phyloP scores from a whole-genome alignment of 441 rosid genomes.

The Pelargonium australe region DNA sequence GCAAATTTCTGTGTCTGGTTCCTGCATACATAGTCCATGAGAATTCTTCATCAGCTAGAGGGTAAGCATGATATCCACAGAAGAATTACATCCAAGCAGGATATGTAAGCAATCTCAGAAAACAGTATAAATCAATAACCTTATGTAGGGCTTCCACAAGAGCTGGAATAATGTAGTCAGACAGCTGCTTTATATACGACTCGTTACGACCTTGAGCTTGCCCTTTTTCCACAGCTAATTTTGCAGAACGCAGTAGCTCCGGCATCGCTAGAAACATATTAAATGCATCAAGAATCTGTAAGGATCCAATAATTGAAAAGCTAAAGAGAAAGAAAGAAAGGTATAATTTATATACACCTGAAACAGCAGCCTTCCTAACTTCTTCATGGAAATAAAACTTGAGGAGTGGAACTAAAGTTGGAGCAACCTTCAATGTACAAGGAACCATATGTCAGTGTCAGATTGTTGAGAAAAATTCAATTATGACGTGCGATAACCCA shows the following conservation, averaged over 20 bases:
- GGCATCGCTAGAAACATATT: constrained; percentile 73
- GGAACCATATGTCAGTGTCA: constrained; percentile 12
- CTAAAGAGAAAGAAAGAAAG: not conserved
- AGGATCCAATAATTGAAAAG: not conserved
- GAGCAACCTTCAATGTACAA: constrained; percentile 66
- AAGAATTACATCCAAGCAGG: constrained; percentile 9
- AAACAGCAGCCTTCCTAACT: constrained; percentile 99
- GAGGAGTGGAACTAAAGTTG: constrained; percentile 86
- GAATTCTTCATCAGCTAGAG: constrained; percentile 10
- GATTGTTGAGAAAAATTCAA: constrained; percentile 14
- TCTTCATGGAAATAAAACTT: constrained; percentile 99
- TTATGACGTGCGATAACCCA: constrained; percentile 23
- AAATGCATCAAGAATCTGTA: not conserved
- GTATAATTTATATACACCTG: constrained; percentile 45
- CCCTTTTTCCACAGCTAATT: constrained; percentile 93
- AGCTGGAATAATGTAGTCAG: constrained; percentile 87
- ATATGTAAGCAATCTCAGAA: not conserved
- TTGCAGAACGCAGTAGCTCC: constrained; percentile 88
- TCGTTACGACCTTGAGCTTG: constrained; percentile 76
- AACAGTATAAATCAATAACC: constrained; percentile 37
- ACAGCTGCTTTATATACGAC: constrained; percentile 80
- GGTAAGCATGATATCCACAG: not conserved
- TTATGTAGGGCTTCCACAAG: constrained; percentile 93
- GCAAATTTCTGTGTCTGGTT: constrained; percentile 95
- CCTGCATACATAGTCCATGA: constrained; percentile 49